phyloP scores from a whole-genome alignment of 1,139 yeast genomes.

The Hanseniaspora uvarum region DNA sequence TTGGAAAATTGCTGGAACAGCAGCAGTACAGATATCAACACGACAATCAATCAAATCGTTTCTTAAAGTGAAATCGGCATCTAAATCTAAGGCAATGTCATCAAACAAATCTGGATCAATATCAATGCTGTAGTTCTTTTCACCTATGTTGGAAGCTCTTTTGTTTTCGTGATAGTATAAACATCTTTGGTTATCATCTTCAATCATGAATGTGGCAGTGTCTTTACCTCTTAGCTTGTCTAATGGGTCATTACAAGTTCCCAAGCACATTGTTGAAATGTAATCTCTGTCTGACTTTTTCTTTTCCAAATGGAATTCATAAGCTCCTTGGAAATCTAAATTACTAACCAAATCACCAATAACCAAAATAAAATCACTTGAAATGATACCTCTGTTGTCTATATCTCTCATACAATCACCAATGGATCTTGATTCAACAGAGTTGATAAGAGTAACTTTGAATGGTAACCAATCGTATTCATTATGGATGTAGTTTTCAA shows the following conservation, averaged over 20 bases:
- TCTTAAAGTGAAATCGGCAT: slow-evolving; percentile 64
- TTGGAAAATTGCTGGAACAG: slow-evolving; percentile 88
- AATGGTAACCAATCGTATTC: slow-evolving; percentile 63
- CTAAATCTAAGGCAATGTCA: slow-evolving; percentile 25
- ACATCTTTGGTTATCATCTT: slow-evolving; percentile 62
- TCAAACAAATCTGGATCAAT: slow-evolving; percentile 80
- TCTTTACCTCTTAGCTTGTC: slow-evolving; percentile 77
- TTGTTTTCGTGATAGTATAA: slow-evolving; percentile 66
- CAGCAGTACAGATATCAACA: slow-evolving; percentile 88
- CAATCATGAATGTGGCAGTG: slow-evolving; percentile 77
- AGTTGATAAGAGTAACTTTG: slow-evolving; percentile 61
- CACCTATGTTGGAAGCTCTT: slow-evolving; percentile 35
- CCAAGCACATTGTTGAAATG: slow-evolving; percentile 84
- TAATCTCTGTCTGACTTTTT: slow-evolving; percentile 74
- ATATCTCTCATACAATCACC: slow-evolving; percentile 97
- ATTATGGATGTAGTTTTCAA: slow-evolving; percentile 67
- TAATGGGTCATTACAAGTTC: slow-evolving; percentile 64
- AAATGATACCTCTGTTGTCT: slow-evolving; percentile 78
- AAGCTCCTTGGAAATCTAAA: slow-evolving; percentile 63
- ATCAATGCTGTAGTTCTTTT: slow-evolving; percentile 40
- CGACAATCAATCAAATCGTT: slow-evolving; percentile 94
- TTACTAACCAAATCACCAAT: slow-evolving; percentile 93
- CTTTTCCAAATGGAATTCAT: slow-evolving; percentile 63
- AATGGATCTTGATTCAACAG: slow-evolving; percentile 82
- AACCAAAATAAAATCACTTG: slow-evolving; percentile 79